Base-by-base conservation (phyloP, 306 rosid species). In the Luffa aegyptiaca region DNA sequence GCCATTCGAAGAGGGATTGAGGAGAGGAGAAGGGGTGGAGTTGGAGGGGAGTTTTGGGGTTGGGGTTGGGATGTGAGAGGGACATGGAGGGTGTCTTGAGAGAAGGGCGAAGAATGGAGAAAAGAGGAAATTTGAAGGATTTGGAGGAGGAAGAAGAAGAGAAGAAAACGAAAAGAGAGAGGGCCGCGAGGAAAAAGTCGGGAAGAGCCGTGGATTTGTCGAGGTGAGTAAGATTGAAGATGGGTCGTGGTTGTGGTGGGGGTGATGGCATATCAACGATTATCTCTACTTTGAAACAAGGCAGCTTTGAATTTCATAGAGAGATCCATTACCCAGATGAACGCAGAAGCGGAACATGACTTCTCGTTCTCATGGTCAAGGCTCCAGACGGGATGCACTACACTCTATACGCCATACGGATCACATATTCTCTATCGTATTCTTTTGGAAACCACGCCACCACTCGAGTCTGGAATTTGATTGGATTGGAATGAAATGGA, bases 1-100 rank as follows among this genome's bases (percentile, higher is more conserved):
- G 96, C 99, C 99, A 92, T 0, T 93, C 92, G 31, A 96, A 90
- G 82, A 95, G 93, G 51, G 92, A 90, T 61, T 93, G 90, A 0
- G 99, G 96, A 37, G 92, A 90, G 0, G 90, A 68, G 88, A 95
- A 95, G 76, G 16, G 73, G 82, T 3, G 13, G 62, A 56, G 62
- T 31, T 84, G 84, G 41, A 66, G 41, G 58, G 37, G 78, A 9
- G 37, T 16, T 52, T 63, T 72, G 14, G 45, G 83, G 77, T 52
- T 55, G 52, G 45, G 83, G 77, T 52, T 55, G 52, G 83, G 53
- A 12, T 76, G 39, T 3, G 82, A 61, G 69, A 71, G 79, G 81
- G 98, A 85, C 97, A 92, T 95, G 86, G 87, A 86, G 55, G 97
- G 82, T 37, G 86, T 82, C 88, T 86, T 90, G 85, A 86, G 80